phyloP scores from a whole-genome alignment of 2,329 filamentous ascomycete genomes.

The Dothistroma septosporum region DNA sequence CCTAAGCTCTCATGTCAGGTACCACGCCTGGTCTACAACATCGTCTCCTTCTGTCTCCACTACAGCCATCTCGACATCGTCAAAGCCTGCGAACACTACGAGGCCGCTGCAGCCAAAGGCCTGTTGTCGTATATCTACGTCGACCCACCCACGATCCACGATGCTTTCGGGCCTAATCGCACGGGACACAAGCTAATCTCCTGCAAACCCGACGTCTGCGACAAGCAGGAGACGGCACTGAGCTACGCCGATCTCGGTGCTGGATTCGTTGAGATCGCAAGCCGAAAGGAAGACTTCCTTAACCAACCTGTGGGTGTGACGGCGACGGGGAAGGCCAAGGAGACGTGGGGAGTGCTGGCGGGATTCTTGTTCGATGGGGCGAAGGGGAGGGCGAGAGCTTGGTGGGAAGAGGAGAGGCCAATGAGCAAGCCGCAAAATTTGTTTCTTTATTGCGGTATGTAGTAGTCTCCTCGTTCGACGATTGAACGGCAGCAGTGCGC shows the following conservation, averaged over 20 bases:
- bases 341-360: slow-evolving; percentile 15
- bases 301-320: slow-evolving; percentile 16
- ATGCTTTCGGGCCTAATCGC: slow-evolving; percentile 9
- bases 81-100: slow-evolving; percentile 13
- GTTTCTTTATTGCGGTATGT: slow-evolving; percentile 1
- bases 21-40: slow-evolving; percentile 1
- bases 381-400: not conserved
- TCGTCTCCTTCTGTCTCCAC: slow-evolving; percentile 13
- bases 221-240: slow-evolving; percentile 8
- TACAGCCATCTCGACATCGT: slow-evolving; percentile 16
- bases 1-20: not conserved
- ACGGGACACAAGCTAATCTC: slow-evolving; percentile 18
- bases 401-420: not conserved
- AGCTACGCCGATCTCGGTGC: slow-evolving; percentile 26
- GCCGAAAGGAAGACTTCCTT: slow-evolving; percentile 18
- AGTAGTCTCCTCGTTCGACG: not conserved
- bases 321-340: slow-evolving; percentile 20
- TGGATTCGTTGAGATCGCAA: slow-evolving; percentile 22
- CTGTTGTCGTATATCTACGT: slow-evolving; percentile 19
- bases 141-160: slow-evolving; percentile 18
- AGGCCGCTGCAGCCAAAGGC: not conserved
- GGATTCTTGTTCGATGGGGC: slow-evolving; percentile 6
- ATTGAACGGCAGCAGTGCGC: not conserved
- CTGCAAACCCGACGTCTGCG: slow-evolving; percentile 4
- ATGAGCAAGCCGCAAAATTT: not conserved